phyloP scores from a whole-genome alignment of 176 grass and related monocot species.

The Musa beccarii region DNA sequence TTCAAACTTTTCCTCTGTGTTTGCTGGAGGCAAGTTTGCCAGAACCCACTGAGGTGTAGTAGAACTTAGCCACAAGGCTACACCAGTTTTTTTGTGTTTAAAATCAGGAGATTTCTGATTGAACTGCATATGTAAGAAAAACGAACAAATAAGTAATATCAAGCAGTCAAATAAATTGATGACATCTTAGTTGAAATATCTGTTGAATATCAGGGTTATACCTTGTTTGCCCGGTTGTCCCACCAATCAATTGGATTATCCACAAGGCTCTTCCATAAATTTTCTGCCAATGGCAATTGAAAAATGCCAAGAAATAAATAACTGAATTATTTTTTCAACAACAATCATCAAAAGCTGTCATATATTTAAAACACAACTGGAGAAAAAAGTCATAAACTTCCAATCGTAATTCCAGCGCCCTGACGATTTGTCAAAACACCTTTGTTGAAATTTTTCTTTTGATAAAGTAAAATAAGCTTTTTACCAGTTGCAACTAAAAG shows the following conservation, averaged over 20 bases:
- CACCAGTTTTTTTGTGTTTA: constrained; percentile 53
- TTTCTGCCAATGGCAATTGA: constrained; percentile 17
- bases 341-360: neutral
- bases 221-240: constrained; percentile 68
- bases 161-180: neutral
- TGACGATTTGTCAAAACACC: no score
- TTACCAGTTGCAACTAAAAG: no score
- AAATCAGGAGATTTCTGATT: constrained; percentile 49
- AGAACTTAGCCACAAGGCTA: constrained; percentile 41
- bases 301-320: neutral
- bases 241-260: constrained; percentile 62
- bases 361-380: neutral
- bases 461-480: no score
- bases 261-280: constrained; percentile 50
- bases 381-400: neutral
- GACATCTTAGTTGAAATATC: neutral
- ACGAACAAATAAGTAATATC: neutral
- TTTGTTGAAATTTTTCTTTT: no score
- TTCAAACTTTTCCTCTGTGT: constrained; percentile 8
- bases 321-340: neutral
- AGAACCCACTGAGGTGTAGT: constrained; percentile 44
- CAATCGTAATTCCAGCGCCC: no score
- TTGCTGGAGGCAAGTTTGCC: constrained; percentile 35
- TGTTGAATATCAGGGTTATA: neutral
- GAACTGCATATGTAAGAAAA: constrained; percentile 24